Evolutionary conservation across 192 early-diverging fungal genomes (phyloP).

Genomic region (Backusella mclennaniae): DNA sequence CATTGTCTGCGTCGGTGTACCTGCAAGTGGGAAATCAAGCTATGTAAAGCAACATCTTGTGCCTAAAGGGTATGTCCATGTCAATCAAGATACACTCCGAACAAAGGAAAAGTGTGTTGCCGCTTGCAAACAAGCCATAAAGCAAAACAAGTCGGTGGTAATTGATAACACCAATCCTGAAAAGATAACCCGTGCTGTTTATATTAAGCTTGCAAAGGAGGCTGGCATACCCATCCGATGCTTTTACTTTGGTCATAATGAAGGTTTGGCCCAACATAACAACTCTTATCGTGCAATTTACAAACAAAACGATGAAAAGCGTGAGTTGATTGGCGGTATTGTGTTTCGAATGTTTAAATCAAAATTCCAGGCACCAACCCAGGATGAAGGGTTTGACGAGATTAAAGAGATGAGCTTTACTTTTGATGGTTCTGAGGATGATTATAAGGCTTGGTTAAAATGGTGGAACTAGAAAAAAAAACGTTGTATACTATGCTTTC

Average conservation of each 20-base stretch:
- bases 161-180: constrained; percentile 90
- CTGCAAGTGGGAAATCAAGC: constrained; percentile 82
- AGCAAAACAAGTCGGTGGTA: constrained; percentile 56
- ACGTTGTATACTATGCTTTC: too few relatives aligned
- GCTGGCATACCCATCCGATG: constrained; percentile 57
- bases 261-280: constrained; percentile 75
- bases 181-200: constrained; percentile 53
- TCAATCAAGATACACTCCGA: constrained; percentile 86
- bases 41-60: constrained; percentile 66
- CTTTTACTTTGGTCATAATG: constrained; percentile 57
- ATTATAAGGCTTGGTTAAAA: constrained; percentile 41
- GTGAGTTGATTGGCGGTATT: constrained; percentile 45
- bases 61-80: constrained; percentile 61
- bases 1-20: constrained; percentile 77
- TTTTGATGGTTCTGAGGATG: constrained; percentile 46
- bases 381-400: constrained; percentile 59
- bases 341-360: constrained; percentile 52
- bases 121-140: constrained; percentile 50
- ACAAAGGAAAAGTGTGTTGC: constrained; percentile 73
- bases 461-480: constrained; percentile 49
- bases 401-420: constrained; percentile 61
- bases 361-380: constrained; percentile 44
- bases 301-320: neutral
- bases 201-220: constrained; percentile 61
- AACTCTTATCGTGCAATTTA: constrained; percentile 63